Base-by-base conservation (phyloP, 73 alveolate species). In the Breviolum minutum region DNA sequence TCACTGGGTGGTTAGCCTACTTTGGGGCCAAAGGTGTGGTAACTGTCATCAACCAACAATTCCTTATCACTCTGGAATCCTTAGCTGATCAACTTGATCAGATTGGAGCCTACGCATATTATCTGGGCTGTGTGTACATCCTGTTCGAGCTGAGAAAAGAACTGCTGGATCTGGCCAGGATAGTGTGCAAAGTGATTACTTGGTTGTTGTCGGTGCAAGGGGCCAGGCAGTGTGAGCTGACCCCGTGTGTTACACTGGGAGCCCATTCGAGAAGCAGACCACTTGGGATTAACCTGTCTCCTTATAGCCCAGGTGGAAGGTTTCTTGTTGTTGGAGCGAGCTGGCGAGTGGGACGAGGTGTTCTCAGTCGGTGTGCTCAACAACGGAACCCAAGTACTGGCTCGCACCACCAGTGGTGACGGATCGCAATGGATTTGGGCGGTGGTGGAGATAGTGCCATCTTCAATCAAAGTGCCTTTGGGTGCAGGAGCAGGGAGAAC, bases 341-440 rank as follows among this genome's bases (percentile, higher is more conserved):
- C 82, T 86, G 81, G 81, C 6, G 63, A 63, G 74, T 63, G 62
- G 81, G 95, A 86, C 95, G 95, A 86, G 29, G 95, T 86, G 17
- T 86, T 17, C 19, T 64, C 76, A 30, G 66, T 61, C 20, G 94
- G 94, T 8, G 63, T 61, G 3, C 81, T 26, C 14, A 61, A 26
- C 9, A 80, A n/a, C 10, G 9, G 24, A 2, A 19, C 80, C 20
- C 66, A 85, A 7, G 8, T 85, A 5, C 30, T 85, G 27, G 63
- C 66, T 64, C 60, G 94, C 16, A 85, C 94, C 27, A 85, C 94
- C n/a, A 63, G 64, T 68, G 95, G 62, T 27, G 95, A 86, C 76
- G 95, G 95, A 10, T 14, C 63, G 26, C 32, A 62, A 62, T 86
- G 95, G 95, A 86, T 86, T 0, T 63, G 82, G 82, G 64, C 82